Base-by-base conservation (phyloP, 441 rosid species). In the Daphne laureola region DNA sequence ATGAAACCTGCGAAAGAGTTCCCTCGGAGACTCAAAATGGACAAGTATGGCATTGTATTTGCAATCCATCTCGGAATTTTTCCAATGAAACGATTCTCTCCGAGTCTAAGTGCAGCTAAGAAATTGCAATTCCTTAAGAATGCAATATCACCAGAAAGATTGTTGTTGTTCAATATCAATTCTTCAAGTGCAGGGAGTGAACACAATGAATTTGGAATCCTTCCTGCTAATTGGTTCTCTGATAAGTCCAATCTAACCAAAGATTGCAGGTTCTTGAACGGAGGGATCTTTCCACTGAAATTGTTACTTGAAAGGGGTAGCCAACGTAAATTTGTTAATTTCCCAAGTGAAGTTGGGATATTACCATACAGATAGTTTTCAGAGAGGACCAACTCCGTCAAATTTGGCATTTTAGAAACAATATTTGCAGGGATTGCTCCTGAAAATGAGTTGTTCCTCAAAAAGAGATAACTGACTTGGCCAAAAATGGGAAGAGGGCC, bases 311-410 rank as follows among this genome's bases (percentile, higher is more conserved):
- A 21, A 21, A 21, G 25, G 1, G 25, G 3, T 21, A 21, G 2
- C 25, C 25, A 21, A 4, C 25, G 25, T 2, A 21, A 21, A 21
- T 21, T 21, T 21, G 25, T 21, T 21, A 21, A 21, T 21, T 21
- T 21, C 25, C 25, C 25, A 21, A 21, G 25, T 21, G 25, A 21
- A 21, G 25, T 4, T 2, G 25, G 25, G 25, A 21, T 23, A n/a
- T 38, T 31, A 35, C 58, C 58, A 54, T 8, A 21, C 3, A 54
- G 47, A 2, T 18, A 54, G 58, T 54, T 54, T 36, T 13, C 21
- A 13, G 49, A 54, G 49, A 54, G 6, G 15, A 42, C 58, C 11
- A 54, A 1, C n/a, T 43, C 49, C 4, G 58, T 0, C 18, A 54
- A 21, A 6, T 17, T n/a, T 5, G 49, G 58, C 49, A 54, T 54